Evolutionary conservation across 768 basidiomycete genomes (phyloP), one percentile per base, ranked within the genome.

Genomic region (Termitomyces sp.): DNA sequence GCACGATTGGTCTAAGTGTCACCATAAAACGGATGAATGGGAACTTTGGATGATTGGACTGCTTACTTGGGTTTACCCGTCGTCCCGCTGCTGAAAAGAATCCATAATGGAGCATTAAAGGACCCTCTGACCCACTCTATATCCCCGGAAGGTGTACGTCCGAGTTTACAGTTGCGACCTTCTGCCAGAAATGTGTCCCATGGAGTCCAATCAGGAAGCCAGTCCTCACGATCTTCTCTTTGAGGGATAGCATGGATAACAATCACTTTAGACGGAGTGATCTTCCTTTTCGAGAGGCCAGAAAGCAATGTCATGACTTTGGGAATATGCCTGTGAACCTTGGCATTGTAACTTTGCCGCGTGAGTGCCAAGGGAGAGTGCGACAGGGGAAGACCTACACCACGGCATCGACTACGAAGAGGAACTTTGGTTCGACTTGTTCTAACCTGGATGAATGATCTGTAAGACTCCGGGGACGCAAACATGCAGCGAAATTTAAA

Each of bases 101-200:
- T 88, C 90, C 90, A 92, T 8, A 92, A 77, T n/a, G 90, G 90
- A 67, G 84, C 78, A 68, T 91, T 82, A 71, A 92, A 92, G 13
- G 77, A 71, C 40, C 79, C 75, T 49, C 84, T 77, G 51, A 73
- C 64, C 81, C 87, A 92, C 61, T 77, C 68, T 62, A 90, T 85
- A 71, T 87, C 85, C 59, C 84, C 85, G 40, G 76, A 70, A 26
- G 66, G 51, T n/a, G 75, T 70, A 20, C 78, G 75, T 51, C 84
- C 85, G 20, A 83, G 73, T 59, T 75, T 73, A 53, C 66, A 65
- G 33, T 68, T 68, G 53, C 71, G 70, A 4, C 85, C 85, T 61
- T 77, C 68, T 10, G 71, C 65, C 24, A 86, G 60, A 64, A 88
- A 84, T 24, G 69, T 70, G 32, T 78, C 72, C 86, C 84, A 88